phyloP scores from a whole-genome alignment of 495 filamentous ascomycete genomes.

The Thermochaetoides thermophila region DNA sequence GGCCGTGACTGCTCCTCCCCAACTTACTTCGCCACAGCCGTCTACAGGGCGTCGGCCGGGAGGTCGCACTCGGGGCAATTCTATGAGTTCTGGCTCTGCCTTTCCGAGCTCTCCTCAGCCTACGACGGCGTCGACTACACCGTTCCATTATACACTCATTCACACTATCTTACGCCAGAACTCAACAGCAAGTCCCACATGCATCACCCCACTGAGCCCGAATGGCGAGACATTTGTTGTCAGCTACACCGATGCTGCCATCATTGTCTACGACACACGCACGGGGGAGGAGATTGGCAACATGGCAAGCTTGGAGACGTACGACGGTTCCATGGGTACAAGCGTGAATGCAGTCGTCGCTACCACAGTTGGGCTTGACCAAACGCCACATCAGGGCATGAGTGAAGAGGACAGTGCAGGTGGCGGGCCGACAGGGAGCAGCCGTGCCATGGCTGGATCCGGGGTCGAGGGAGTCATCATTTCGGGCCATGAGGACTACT shows the following conservation, averaged over 20 bases:
- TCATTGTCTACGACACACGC: constrained; percentile 81
- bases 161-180: constrained; percentile 65
- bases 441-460: constrained; percentile 37
- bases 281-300: constrained; percentile 80
- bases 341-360: constrained; percentile 88
- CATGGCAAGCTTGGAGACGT: constrained; percentile 88
- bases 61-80: constrained; percentile 73
- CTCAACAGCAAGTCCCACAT: constrained; percentile 65
- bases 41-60: constrained; percentile 47
- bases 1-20: constrained; percentile 86
- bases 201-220: constrained; percentile 72
- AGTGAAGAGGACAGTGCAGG: constrained; percentile 36
- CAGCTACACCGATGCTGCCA: constrained; percentile 75
- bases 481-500: constrained; percentile 88
- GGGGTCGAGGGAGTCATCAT: constrained; percentile 87
- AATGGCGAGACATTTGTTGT: constrained; percentile 90
- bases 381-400: constrained; percentile 34
- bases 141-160: constrained; percentile 51
- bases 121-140: constrained; percentile 50
- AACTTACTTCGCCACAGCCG: constrained; percentile 60
- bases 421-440: constrained; percentile 67
- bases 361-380: constrained; percentile 64
- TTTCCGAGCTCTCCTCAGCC: constrained; percentile 87
- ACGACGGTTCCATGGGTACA: constrained; percentile 69
- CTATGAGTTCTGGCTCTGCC: constrained; percentile 77